These are phyloP conservation scores for Dinochytrium kinnereticum DNA, from an alignment of 371 early-diverging fungal genomes.

Conservation along the genomic window DNA sequence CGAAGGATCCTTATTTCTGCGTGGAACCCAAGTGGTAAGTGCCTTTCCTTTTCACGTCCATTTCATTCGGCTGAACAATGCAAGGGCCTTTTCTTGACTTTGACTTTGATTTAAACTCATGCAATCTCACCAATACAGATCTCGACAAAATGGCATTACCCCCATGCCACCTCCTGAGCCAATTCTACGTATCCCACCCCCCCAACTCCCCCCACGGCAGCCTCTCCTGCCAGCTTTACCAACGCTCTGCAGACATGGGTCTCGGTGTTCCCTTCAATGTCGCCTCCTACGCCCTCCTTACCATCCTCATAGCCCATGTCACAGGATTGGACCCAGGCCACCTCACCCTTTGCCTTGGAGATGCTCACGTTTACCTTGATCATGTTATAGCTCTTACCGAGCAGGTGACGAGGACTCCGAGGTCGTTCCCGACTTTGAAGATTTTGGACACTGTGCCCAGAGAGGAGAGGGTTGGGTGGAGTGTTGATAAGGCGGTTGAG, in stretches of 20 bases:
- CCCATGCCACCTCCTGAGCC: slow-evolving; percentile 70
- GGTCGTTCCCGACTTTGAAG: slow-evolving; percentile 84
- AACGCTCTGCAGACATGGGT: slow-evolving; percentile 98
- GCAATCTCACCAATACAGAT: no score
- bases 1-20: slow-evolving; percentile 95
- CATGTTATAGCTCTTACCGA: slow-evolving; percentile 88
- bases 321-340: slow-evolving; percentile 87
- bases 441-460: slow-evolving; percentile 47
- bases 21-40: slow-evolving; percentile 98
- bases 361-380: slow-evolving; percentile 96
- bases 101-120: no score
- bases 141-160: slow-evolving; percentile 67
- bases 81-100: neutral
- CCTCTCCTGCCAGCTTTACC: slow-evolving; percentile 97
- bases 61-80: neutral
- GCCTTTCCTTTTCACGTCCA: neutral
- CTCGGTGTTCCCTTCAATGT: slow-evolving; percentile 99
- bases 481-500: slow-evolving; percentile 53
- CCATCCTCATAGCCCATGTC: slow-evolving; percentile 93
- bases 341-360: slow-evolving; percentile 96
- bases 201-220: neutral
- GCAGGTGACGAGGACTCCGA: slow-evolving; percentile 86
- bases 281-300: slow-evolving; percentile 96
- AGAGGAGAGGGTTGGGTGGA: slow-evolving; percentile 16
- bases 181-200: slow-evolving; percentile 67